These are phyloP conservation scores for Lipomyces kockii DNA, from an alignment of 805 yeast genomes.

Conservation along the genomic window DNA sequence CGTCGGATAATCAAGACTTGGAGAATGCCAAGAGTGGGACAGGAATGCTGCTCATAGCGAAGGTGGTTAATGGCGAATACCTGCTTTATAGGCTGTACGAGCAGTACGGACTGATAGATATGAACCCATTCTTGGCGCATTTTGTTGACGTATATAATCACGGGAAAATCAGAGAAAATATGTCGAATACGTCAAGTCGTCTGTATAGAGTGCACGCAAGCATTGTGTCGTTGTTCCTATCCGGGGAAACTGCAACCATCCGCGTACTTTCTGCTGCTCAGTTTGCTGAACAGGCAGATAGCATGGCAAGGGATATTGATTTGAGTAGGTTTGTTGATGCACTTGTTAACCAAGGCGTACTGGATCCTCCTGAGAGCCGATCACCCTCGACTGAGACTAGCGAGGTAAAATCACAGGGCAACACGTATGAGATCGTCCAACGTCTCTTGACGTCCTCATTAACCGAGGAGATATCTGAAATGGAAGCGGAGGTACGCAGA, in stretches of 20 bases:
- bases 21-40: neutral
- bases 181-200: neutral
- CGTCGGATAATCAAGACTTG: neutral
- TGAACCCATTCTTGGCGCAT: conserved; percentile 33
- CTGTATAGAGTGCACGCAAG: conserved; percentile 20
- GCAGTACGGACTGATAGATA: conserved; percentile 20
- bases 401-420: neutral
- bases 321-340: conserved; percentile 24
- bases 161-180: conserved; percentile 4
- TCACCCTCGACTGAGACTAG: neutral
- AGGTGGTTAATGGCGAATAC: conserved; percentile 28
- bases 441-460: conserved; percentile 13
- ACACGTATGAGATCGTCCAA: conserved; percentile 4
- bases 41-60: conserved; percentile 6
- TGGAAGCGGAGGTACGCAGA: conserved; percentile 20
- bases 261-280: conserved; percentile 1
- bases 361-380: conserved; percentile 21
- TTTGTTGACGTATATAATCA: conserved; percentile 20
- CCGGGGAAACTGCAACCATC: conserved; percentile 12
- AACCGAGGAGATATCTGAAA: conserved; percentile 20
- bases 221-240: conserved; percentile 22
- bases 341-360: conserved; percentile 27
- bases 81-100: conserved; percentile 27
- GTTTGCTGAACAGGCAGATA: conserved; percentile 9
- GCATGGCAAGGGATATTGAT: conserved; percentile 20